Percentiles rank a stretch among this genome's conserved stretches.
phyloP scores from a whole-genome alignment of 1,139 yeast species.

The Sugiyamaella grinbergsii region DNA sequence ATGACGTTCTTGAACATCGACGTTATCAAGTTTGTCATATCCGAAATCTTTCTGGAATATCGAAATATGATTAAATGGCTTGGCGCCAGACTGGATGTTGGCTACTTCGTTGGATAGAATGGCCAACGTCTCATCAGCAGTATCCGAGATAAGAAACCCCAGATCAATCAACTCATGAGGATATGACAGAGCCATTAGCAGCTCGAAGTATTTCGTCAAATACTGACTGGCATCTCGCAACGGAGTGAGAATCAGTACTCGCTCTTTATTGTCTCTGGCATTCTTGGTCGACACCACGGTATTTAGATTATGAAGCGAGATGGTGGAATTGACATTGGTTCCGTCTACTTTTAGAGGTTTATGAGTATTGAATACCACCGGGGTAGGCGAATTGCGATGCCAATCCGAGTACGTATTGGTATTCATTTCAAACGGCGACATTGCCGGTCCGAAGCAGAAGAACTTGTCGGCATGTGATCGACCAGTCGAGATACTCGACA shows the following conservation, averaged over 20 bases:
- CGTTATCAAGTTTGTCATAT: slow-evolving; percentile 76
- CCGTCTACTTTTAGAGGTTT: slow-evolving; percentile 24
- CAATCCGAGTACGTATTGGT: slow-evolving; percentile 35
- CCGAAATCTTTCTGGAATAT: slow-evolving; percentile 85
- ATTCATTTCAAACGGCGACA: slow-evolving; percentile 35
- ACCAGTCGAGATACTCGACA: slow-evolving; percentile 26
- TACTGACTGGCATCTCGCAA: slow-evolving; percentile 80
- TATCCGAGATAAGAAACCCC: slow-evolving; percentile 83
- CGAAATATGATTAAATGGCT: slow-evolving; percentile 67
- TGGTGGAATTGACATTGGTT: slow-evolving; percentile 24
- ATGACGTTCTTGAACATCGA: slow-evolving; percentile 60
- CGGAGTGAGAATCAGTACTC: slow-evolving; percentile 73
- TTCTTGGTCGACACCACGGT: slow-evolving; percentile 48
- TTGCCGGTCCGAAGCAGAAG: slow-evolving; percentile 38
- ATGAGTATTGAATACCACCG: slow-evolving; percentile 35
- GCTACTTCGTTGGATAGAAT: slow-evolving; percentile 54
- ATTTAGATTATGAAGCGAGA: slow-evolving; percentile 51
- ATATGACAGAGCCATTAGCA: slow-evolving; percentile 81
- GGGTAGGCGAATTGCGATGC: slow-evolving; percentile 36
- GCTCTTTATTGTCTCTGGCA: slow-evolving; percentile 62
- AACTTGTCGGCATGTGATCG: slow-evolving; percentile 25
- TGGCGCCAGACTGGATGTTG: slow-evolving; percentile 40
- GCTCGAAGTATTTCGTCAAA: slow-evolving; percentile 79
- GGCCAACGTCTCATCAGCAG: slow-evolving; percentile 66
- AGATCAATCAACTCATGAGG: slow-evolving; percentile 80